Conservation (phyloP, 2,329 filamentous ascomycete genomes). For the Exserohilum rostratum region DNA sequence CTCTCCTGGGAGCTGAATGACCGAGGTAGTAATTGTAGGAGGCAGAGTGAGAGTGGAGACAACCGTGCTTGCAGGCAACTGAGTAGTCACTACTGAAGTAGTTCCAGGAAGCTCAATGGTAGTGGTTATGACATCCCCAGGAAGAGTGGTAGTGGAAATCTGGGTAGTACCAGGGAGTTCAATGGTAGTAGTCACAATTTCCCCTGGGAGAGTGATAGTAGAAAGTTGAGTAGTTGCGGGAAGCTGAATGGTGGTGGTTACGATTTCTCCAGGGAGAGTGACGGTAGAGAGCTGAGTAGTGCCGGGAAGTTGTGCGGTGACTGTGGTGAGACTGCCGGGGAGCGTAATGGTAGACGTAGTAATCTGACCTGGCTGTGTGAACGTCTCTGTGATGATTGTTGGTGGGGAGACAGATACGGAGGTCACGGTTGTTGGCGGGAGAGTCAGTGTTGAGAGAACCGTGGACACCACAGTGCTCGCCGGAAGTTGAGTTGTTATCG, state of each 20-base stretch:
- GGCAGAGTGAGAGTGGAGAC: conserved; percentile 21
- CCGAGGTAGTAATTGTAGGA: conserved; percentile 24
- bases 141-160: conserved; percentile 22
- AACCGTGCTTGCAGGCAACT: conserved; percentile 11
- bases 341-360: conserved; percentile 10
- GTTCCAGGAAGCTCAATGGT: conserved; percentile 14
- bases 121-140: conserved; percentile 23
- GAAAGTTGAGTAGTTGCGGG: conserved; percentile 8
- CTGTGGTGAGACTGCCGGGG: conserved; percentile 2
- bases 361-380: conserved; percentile 14
- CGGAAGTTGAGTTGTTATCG: conserved; percentile 22
- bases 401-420: conserved; percentile 9
- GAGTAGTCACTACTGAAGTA: conserved; percentile 7
- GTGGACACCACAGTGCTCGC: conserved; percentile 27
- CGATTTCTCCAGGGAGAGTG: background rate
- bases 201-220: conserved; percentile 23
- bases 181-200: conserved; percentile 22
- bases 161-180: conserved; percentile 10
- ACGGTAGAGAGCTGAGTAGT: conserved; percentile 3
- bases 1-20: conserved; percentile 18
- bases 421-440: conserved; percentile 11
- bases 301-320: conserved; percentile 10
- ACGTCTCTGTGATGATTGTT: conserved; percentile 9
- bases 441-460: conserved; percentile 25
- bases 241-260: conserved; percentile 12